Conservation (phyloP, 352 stramenopile species). For the Phytophthora foliorum region DNA sequence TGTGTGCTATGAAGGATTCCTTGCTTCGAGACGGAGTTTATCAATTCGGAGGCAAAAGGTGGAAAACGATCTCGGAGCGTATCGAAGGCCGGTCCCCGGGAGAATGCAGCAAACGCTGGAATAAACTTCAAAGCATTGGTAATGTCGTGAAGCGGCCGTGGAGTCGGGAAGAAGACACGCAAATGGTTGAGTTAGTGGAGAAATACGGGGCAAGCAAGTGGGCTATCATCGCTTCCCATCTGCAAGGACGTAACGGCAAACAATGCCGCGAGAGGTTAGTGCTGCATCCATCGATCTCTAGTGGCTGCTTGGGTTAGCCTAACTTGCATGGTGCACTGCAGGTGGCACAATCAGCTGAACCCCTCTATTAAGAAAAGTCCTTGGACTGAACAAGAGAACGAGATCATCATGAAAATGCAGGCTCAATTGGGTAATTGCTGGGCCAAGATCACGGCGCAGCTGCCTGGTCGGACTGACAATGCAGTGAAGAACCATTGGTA, state of each 20-base stretch:
- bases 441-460: conserved; percentile 97
- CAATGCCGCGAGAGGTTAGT: conserved; percentile 86
- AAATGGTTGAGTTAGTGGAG: conserved; percentile 70
- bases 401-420: conserved; percentile 87
- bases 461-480: conserved; percentile 97
- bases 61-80: conserved; percentile 72
- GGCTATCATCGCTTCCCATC: conserved; percentile 86
- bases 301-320: background rate
- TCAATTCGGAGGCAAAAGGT: conserved; percentile 83
- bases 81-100: conserved; percentile 54
- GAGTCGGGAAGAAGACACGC: conserved; percentile 66
- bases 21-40: conserved; percentile 73
- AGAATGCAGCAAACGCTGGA: conserved; percentile 79
- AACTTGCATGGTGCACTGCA: conserved; percentile 26
- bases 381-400: conserved; percentile 89
- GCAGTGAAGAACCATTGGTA: conserved; percentile 99
- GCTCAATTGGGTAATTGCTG: conserved; percentile 95
- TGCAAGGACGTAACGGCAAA: conserved; percentile 88
- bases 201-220: conserved; percentile 75
- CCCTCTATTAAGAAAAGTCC: conserved; percentile 80
- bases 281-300: background rate
- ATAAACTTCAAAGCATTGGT: conserved; percentile 72
- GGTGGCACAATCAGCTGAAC: conserved; percentile 90
- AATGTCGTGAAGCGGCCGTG: conserved; percentile 75
- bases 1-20: conserved; percentile 55